Percentiles rank a stretch among this genome's conserved stretches.
phyloP scores from a whole-genome alignment of 257 asterid genomes.

The Solanum pennellii region DNA sequence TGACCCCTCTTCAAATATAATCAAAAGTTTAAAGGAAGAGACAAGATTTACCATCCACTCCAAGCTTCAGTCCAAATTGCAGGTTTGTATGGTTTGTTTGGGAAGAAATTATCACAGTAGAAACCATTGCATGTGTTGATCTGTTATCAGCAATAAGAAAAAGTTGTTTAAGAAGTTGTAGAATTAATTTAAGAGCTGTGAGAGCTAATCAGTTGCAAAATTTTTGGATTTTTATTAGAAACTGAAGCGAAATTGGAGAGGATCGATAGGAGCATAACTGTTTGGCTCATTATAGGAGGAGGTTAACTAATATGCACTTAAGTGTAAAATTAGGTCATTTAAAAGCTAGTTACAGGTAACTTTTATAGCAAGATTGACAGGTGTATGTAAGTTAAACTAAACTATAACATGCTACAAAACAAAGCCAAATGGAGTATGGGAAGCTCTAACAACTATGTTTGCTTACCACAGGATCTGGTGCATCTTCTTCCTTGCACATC shows the following conservation, averaged over 20 bases:
- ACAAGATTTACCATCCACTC: constrained; percentile 63
- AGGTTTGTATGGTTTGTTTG: constrained; percentile 83
- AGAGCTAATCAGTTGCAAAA: neutral
- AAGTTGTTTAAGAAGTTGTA: neutral
- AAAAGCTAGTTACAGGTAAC: neutral
- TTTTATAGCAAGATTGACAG: neutral
- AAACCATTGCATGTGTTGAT: constrained; percentile 93
- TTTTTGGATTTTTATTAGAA: neutral
- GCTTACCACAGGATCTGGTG: constrained; percentile 85
- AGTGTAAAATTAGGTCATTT: neutral
- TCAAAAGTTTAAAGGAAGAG: neutral
- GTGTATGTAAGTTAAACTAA: neutral
- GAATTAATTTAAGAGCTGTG: neutral
- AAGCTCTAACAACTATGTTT: neutral
- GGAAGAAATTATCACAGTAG: constrained; percentile 73
- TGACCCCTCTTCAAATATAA: neutral
- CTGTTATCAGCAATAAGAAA: constrained; percentile 27
- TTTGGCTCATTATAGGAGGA: neutral
- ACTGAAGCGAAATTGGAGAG: neutral
- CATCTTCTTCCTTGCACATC: constrained; percentile 50
- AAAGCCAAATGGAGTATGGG: neutral
- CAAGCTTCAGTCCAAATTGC: constrained; percentile 97
- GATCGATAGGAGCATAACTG: neutral
- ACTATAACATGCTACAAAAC: neutral
- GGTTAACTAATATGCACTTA: neutral